Base-by-base conservation (phyloP, 2,329 filamentous ascomycete species). In the Penicillium sclerotiorum region DNA sequence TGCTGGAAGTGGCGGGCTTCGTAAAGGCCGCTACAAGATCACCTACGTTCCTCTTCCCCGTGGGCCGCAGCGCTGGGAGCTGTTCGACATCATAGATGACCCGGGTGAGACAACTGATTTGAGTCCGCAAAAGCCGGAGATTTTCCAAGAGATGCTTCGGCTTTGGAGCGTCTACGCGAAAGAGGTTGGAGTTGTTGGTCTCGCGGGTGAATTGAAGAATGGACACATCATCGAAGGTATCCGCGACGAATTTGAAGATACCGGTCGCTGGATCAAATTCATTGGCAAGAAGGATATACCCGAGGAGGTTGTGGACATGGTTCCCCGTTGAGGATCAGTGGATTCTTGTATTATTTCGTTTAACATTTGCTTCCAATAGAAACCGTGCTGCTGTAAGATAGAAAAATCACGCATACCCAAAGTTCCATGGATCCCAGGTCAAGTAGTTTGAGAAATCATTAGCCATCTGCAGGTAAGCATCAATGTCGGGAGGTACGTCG, bases 161-260 rank as follows among this genome's bases (percentile, higher is more conserved):
- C 23, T 49, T 13, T 49, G 46, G 46, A 21, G 39, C 32, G 35
- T 49, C 27, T 49, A 49, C 28, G 40, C 33, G 3, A 20, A 45
- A 15, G 47, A 45, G 15, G 47, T 49, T 17, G 47, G 47, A 8
- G 47, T 49, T 2, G 47, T 49, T 6, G 47, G 41, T 33, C 36
- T 49, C 8, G 47, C 35, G 8, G 47, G 47, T 5, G 40, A 49
- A 15, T 33, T 42, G 47, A 49, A 49, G 28, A 36, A 45, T 22
- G 40, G 32, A 17, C 32, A 49, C 8, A 12, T 27, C 13, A 45
- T 49, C 18, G 41, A 33, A 27, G 35, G 47, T 5, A 27, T 40
- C 11, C 25, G 21, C 9, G 40, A 49, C n/a, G 47, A 49, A 25
- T 49, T 49, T 40, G 47, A 49, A 42, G 47, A 49, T 17, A 49